Evolutionary conservation across 306 rosid species (phyloP), one percentile per base, ranked within the genome.

Genomic region (Trifolium dubium): DNA sequence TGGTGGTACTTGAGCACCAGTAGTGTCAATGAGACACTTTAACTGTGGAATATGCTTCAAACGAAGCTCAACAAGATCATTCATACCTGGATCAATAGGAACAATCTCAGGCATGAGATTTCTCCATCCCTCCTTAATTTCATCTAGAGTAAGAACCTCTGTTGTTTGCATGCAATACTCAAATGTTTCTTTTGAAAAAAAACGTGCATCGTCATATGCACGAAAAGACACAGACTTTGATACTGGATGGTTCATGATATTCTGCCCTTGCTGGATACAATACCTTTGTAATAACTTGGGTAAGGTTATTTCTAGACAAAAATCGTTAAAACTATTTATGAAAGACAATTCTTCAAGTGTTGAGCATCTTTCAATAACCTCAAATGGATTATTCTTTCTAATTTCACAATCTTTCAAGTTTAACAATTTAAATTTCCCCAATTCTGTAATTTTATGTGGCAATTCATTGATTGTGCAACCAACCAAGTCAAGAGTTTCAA

Each of bases 311-410:
- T 18, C 12, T 14, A 13, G 23, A 17, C 46, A 41, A 41, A 41
- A 41, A 41, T 9, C 12, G 11, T 41, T 41, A 41, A 41, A 41
- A 9, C 46, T 23, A 23, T 23, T 23, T 23, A 23, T 23, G 23
- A 23, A 23, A 23, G 23, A 23, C 23, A 23, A 23, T 41, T 80
- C 83, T 69, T 80, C 76, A 10, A 80, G 37, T 14, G 46, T 17
- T 6, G 4, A 6, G 50, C 76, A 74, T 30, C 67, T 39, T 30
- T 1, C 40, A 62, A 79, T 79, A 29, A 72, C 82, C 13, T 79
- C 10, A 11, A 50, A 60, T 40, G 69, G 65, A 56, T 65, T 49
- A 4, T 37, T 19, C 58, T 1, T 8, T 41, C 13, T 41, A 41
- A 41, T 41, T 41, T 41, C 46, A 41, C 46, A 41, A 1, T 5